Evolutionary conservation across 805 yeast genomes (phyloP), one percentile per base, ranked within the genome.

Genomic region (Candida corydali): DNA sequence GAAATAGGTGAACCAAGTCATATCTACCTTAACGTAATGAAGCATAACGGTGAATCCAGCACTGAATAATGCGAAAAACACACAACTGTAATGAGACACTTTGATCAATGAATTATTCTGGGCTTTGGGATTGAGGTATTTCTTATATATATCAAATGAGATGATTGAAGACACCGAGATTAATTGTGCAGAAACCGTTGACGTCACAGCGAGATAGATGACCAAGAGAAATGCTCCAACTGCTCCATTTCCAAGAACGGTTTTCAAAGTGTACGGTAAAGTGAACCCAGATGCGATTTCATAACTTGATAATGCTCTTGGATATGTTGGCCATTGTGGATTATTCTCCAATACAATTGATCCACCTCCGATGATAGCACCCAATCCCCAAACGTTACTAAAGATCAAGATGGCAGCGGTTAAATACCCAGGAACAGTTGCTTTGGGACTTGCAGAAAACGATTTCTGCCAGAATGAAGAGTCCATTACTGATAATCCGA

Each of bases 121-220:
- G 8, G 77, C 77, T 3, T 53, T 41, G 32, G 65, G 65, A 31
- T 63, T 64, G 39, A 69, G 46, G 47, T 70, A 72, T 33, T 54
- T 64, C 58, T 67, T 61, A 54, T 62, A 72, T 38, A 70, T 59
- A 49, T 72, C 78, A 44, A 65, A 72, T 2, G 76, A 68, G 27
- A 70, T 42, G 39, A 65, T 61, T 36, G 64, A 55, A 37, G 65
- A 56, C 19, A 63, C 69, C 3, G 69, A 61, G 28, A 65, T 59
- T 58, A 65, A 46, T 43, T 65, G 64, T 5, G 70, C 67, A 36
- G 65, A 57, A 12, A 61, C 63, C 3, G 70, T 60, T n/a, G 69
- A 62, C 8, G 70, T 65, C 19, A 64, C 69, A 2, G 69, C 65
- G 39, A 63, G 51, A 42, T 61, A 65, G 18, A 65, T 49, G 31